These are phyloP conservation scores for Pichia manshurica DNA, from an alignment of 805 yeast genomes.

Conservation along the genomic window DNA sequence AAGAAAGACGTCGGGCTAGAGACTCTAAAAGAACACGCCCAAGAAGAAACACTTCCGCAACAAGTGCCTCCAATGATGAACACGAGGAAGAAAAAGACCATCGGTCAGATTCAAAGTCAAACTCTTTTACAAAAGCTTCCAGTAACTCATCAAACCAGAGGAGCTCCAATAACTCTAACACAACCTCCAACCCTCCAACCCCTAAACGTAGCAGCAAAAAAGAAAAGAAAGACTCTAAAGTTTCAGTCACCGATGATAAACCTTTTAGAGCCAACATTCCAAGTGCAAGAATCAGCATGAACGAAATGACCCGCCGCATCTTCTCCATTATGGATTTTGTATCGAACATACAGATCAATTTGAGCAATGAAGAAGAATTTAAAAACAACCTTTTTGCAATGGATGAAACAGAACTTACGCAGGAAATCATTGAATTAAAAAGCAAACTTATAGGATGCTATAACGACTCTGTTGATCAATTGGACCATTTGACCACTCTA, in stretches of 20 bases:
- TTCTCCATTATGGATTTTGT: constrained; percentile 89
- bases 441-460: constrained; percentile 43
- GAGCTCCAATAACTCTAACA: not conserved
- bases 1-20: constrained; percentile 2
- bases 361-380: constrained; percentile 65
- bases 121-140: not conserved
- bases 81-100: constrained; percentile 1
- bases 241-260: constrained; percentile 48
- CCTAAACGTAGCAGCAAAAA: constrained; percentile 8
- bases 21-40: constrained; percentile 5
- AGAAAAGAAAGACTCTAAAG: constrained; percentile 26
- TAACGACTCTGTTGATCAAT: constrained; percentile 52
- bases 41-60: not conserved
- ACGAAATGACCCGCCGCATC: constrained; percentile 83
- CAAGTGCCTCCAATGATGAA: constrained; percentile 7
- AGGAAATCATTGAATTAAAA: constrained; percentile 32
- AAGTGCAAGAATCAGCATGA: constrained; percentile 62
- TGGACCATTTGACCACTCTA: constrained; percentile 70
- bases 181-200: not conserved
- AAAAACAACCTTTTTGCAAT: constrained; percentile 32
- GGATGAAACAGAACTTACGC: constrained; percentile 21
- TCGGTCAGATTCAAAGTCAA: not conserved
- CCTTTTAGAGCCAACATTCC: constrained; percentile 84
- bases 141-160: not conserved
- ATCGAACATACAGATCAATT: constrained; percentile 78